Evolutionary conservation across 2,329 filamentous ascomycete species (phyloP).

Genomic region (Boeremia lycopersici): DNA sequence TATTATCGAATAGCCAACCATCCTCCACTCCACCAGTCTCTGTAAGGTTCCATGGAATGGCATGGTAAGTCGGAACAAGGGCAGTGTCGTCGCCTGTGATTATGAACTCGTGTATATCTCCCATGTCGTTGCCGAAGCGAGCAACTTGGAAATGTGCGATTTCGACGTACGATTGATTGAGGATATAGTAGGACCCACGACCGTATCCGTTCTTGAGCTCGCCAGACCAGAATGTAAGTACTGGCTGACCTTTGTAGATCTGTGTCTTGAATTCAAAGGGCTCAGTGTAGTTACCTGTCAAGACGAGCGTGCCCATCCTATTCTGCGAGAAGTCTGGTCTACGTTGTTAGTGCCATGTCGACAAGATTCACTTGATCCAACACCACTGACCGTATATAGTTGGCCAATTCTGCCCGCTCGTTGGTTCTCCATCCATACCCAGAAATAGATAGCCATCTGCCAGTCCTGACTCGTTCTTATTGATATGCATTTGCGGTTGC

Average conservation of each 20-base stretch:
- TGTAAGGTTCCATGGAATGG: constrained; percentile 48
- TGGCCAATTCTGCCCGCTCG: constrained; percentile 27
- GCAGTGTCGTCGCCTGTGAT: constrained; percentile 53
- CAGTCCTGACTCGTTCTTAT: constrained; percentile 12
- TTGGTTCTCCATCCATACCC: constrained; percentile 22
- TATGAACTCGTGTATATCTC: constrained; percentile 54
- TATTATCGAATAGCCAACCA: constrained; percentile 52
- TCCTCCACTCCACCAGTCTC: constrained; percentile 40
- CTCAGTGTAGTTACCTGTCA: constrained; percentile 26
- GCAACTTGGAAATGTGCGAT: constrained; percentile 22
- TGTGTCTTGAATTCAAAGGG: constrained; percentile 30
- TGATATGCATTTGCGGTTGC: not conserved
- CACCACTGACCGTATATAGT: constrained; percentile 19
- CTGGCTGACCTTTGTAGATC: constrained; percentile 28
- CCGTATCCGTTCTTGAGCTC: constrained; percentile 19
- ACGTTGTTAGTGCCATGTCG: not conserved
- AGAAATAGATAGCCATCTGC: constrained; percentile 23
- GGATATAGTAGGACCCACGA: constrained; percentile 19
- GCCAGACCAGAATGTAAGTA: constrained; percentile 28
- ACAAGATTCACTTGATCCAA: not conserved
- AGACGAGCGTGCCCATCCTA: constrained; percentile 25
- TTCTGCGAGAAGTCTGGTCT: constrained; percentile 22
- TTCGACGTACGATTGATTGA: constrained; percentile 27
- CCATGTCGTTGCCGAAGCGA: constrained; percentile 17
- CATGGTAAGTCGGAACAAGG: constrained; percentile 51